Evolutionary conservation across 331 rosid genomes (phyloP).

Genomic region (Erythrophleum ivorense): DNA sequence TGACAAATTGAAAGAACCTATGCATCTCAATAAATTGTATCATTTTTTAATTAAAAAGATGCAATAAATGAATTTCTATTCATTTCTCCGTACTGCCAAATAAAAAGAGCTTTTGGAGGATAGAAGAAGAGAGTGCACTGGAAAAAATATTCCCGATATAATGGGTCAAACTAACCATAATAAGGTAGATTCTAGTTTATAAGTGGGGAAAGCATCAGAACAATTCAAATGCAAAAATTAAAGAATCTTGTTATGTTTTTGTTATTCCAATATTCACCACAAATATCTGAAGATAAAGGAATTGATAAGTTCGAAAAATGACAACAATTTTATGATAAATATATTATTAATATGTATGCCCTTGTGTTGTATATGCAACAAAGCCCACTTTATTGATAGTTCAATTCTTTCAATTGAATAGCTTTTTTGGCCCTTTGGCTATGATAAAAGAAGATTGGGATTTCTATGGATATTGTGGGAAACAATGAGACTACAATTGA

Average conservation of each 20-base stretch:
- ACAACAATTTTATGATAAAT: no score
- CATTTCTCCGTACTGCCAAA: constrained; percentile 4
- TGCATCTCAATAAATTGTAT: constrained; percentile 46
- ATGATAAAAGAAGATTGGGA: not conserved
- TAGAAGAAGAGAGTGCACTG: not conserved
- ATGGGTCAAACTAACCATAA: not conserved
- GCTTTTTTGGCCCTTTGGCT: no score
- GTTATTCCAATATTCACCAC: no score
- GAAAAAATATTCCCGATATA: not conserved
- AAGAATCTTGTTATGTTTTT: no score
- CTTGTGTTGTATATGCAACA: no score
- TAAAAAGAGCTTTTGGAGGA: not conserved
- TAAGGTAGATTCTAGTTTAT: not conserved
- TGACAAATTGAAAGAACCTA: constrained; percentile 71
- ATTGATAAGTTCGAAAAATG: no score
- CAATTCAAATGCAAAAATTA: no score
- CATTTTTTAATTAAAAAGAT: not conserved
- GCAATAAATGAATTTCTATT: constrained; percentile 12
- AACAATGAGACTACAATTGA: not conserved
- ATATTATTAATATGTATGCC: no score
- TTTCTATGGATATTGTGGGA: not conserved
- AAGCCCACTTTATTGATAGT: no score
- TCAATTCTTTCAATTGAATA: no score
- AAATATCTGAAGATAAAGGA: no score
- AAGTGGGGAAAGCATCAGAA: not conserved